Evolutionary conservation across 306 rosid genomes (phyloP).

Genomic region (Quercus berberidifolia): DNA sequence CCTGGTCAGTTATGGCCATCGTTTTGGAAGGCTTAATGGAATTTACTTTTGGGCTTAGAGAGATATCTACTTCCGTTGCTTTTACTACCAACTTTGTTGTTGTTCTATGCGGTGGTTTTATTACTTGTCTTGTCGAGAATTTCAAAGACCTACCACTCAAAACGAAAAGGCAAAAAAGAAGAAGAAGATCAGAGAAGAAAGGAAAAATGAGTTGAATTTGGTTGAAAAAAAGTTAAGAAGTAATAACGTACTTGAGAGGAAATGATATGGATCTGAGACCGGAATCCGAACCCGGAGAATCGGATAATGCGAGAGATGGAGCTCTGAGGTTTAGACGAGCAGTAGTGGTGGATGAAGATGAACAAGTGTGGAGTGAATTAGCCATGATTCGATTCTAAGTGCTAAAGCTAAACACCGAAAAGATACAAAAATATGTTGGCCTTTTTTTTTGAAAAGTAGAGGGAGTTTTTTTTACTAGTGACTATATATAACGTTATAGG

Average conservation of each 20-base stretch:
- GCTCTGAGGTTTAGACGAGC: constrained; percentile 8
- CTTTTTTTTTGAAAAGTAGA: not conserved
- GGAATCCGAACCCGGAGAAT: not conserved
- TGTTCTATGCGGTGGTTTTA: constrained; percentile 1
- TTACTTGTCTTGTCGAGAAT: not conserved
- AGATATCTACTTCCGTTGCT: constrained; percentile 42
- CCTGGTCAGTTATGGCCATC: constrained; percentile 77
- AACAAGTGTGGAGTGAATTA: constrained; percentile 20
- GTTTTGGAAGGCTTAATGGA: constrained; percentile 86
- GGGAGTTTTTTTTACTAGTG: not conserved
- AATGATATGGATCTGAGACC: constrained; percentile 31
- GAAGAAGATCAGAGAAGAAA: not conserved
- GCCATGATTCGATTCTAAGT: constrained; percentile 10
- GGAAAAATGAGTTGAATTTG: not conserved
- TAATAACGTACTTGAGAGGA: constrained; percentile 25
- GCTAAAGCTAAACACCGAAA: too few relatives aligned
- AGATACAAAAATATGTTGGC: too few relatives aligned
- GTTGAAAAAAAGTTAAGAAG: not conserved
- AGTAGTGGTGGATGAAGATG: not conserved
- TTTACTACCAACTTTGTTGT: constrained; percentile 37
- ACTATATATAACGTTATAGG: too few relatives aligned
- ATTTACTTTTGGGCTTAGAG: constrained; percentile 80
- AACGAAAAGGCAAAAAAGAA: not conserved
- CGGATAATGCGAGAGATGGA: constrained; percentile 8
- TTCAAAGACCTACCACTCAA: constrained; percentile 27